Evolutionary conservation across 2,329 filamentous ascomycete genomes (phyloP), one percentile per base, ranked within the genome.

Genomic region (Nemania sp.): DNA sequence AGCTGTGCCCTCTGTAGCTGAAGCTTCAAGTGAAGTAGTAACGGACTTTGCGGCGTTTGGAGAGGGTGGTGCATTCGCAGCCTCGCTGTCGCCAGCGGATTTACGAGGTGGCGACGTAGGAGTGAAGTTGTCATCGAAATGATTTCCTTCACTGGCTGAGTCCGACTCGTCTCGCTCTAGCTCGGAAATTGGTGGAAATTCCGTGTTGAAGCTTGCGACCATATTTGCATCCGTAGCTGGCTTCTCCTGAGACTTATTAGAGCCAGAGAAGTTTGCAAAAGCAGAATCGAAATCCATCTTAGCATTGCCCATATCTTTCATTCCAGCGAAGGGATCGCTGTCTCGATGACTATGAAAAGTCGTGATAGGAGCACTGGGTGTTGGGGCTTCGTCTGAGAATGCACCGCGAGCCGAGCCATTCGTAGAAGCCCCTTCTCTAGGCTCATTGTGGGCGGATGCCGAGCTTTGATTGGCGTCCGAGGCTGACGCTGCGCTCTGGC

Each of bases 181-280:
- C 68, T 93, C 90, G n/a, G 88, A 86, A 56, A 97, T 96, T 0
- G 93, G 94, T 26, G 94, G 94, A 68, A 97, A 97, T 68, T 97
- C 94, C 19, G 84, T 80, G 66, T 86, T 81, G 64, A 90, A 88
- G 49, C 73, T 76, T 2, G 80, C 69, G 17, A 75, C 75, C 2
- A 74, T 66, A 57, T 80, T 80, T 31, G 71, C 67, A n/a, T 76
- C 75, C 15, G 72, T 71, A 6, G 67, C 57, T 5, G 70, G 59
- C 54, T 76, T 78, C 48, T 75, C 75, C 56, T 77, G 77, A 44
- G 69, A 72, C 64, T 81, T 82, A 63, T 59, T 65, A 56, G 78
- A 79, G 42, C 74, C 78, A 48, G 78, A 77, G 64, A 94, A 93
- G 52, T 86, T 86, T 37, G 88, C 89, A 75, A 95, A 95, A 1